A percentile compares a stretch with the other conserved stretches of the same genome.
Evolutionary conservation across 73 alveolate species (phyloP).

Genomic region (Durusdinium trenchii): DNA sequence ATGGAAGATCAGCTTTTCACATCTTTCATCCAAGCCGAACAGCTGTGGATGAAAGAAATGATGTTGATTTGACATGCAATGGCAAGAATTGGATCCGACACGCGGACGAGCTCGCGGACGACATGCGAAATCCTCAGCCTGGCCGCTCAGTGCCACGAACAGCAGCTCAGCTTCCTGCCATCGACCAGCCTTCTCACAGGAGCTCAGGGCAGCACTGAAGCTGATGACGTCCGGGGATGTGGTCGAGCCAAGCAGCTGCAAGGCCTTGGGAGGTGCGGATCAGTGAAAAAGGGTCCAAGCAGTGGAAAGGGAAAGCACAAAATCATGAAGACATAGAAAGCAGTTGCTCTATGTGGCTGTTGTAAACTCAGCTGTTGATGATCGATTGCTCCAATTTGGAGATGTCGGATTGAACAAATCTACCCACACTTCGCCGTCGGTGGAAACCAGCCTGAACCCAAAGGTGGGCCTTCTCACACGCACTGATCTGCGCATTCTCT

Average conservation of each 20-base stretch:
- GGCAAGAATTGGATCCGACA: background rate
- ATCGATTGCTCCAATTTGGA: no score
- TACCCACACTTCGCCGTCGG: no score
- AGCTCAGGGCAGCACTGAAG: conserved; percentile 60
- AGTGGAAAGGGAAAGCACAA: no score
- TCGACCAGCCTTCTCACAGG: conserved; percentile 63
- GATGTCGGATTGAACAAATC: no score
- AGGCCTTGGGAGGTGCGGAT: no score
- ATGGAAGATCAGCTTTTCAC: no score
- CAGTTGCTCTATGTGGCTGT: no score
- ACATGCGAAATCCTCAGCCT: background rate
- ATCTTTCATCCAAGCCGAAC: background rate
- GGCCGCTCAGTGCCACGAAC: background rate
- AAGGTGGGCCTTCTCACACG: conserved; percentile 33
- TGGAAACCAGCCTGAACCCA: background rate
- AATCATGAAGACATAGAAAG: no score
- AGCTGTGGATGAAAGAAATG: background rate
- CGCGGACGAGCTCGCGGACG: background rate
- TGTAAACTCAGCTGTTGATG: no score
- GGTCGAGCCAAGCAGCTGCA: background rate
- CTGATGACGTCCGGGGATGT: background rate
- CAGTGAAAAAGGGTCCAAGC: no score
- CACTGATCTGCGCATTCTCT: conserved; percentile 11
- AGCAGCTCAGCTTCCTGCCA: background rate
- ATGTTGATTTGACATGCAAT: background rate